Percentiles rank a stretch among this genome's conserved stretches.
These are phyloP conservation scores for Priceomyces fermenticarens DNA, from an alignment of 805 yeast species.

Conservation along the genomic window DNA sequence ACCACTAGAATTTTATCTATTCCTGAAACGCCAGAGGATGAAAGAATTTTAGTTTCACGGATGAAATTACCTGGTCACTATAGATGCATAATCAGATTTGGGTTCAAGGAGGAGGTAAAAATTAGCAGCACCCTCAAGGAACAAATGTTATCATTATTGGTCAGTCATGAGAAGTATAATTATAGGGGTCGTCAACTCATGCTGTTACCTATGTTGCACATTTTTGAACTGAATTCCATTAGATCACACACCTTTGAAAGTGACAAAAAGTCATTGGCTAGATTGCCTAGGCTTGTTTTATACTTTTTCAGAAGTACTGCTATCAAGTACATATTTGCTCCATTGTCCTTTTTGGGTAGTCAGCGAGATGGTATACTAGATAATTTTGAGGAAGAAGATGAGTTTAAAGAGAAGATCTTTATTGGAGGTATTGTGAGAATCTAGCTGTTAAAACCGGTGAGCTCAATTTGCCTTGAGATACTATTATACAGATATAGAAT, in stretches of 20 bases:
- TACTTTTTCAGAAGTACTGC: conserved; percentile 15
- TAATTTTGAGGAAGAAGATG: conserved; percentile 18
- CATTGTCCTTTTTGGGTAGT: conserved; percentile 21
- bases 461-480: too few species aligned
- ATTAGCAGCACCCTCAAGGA: conserved; percentile 18
- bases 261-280: conserved; percentile 13
- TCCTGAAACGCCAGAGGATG: conserved; percentile 41
- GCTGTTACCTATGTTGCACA: conserved; percentile 21
- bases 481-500: too few species aligned
- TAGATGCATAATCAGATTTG: conserved; percentile 47
- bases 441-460: conserved; percentile 1
- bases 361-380: conserved; percentile 18
- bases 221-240: conserved; percentile 27
- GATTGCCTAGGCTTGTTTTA: conserved; percentile 10
- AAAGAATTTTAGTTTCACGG: conserved; percentile 36
- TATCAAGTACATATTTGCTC: conserved; percentile 25
- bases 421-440: conserved; percentile 27
- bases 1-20: conserved; percentile 39
- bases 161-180: background rate
- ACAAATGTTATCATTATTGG: conserved; percentile 12
- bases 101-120: conserved; percentile 44
- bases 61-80: conserved; percentile 45
- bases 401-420: conserved; percentile 19
- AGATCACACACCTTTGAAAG: conserved; percentile 18
- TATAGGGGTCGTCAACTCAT: background rate